Percentiles rank a stretch among this genome's conserved stretches.
Evolutionary conservation across 225 moss, liverwort and hornwort genomes (phyloP).

Genomic region (Asterella californica): DNA sequence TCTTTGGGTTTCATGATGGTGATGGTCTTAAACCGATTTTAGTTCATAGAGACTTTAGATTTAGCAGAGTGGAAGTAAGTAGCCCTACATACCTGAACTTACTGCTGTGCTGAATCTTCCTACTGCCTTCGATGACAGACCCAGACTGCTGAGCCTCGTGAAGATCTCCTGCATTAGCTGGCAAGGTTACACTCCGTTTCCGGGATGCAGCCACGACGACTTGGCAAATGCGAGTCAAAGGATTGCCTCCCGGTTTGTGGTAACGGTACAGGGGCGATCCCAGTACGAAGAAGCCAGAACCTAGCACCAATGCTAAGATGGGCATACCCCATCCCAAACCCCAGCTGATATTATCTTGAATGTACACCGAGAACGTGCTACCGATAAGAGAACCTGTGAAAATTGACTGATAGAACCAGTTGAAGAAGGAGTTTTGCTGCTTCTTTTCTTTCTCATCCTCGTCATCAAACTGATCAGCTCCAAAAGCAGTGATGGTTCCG

Average conservation of each 20-base stretch:
- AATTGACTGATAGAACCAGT: slow-evolving; percentile 65
- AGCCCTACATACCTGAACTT: slow-evolving; percentile 50
- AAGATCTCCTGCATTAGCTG: slow-evolving; percentile 34
- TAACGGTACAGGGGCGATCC: slow-evolving; percentile 58
- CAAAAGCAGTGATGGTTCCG: slow-evolving; percentile 70
- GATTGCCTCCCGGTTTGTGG: slow-evolving; percentile 55
- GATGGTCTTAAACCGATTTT: too few species aligned
- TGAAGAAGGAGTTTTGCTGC: slow-evolving; percentile 73
- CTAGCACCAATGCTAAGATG: slow-evolving; percentile 42
- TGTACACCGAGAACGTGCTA: slow-evolving; percentile 61
- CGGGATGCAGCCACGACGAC: slow-evolving; percentile 56
- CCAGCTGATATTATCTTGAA: slow-evolving; percentile 82
- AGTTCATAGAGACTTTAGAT: neutral
- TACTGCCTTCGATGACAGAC: slow-evolving; percentile 31
- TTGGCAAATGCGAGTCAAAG: slow-evolving; percentile 58
- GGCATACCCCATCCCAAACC: slow-evolving; percentile 73
- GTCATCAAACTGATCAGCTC: slow-evolving; percentile 86
- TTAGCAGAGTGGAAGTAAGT: neutral
- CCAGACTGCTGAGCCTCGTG: slow-evolving; percentile 36
- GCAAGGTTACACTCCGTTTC: slow-evolving; percentile 46
- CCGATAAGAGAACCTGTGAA: slow-evolving; percentile 59
- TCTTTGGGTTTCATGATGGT: too few species aligned
- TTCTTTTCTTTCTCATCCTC: slow-evolving; percentile 57
- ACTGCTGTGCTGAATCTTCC: slow-evolving; percentile 54
- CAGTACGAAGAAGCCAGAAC: slow-evolving; percentile 42